These are phyloP conservation scores for Microbotryomycetes sp. DNA, from an alignment of 1,284 basidiomycete species.

Conservation along the genomic window DNA sequence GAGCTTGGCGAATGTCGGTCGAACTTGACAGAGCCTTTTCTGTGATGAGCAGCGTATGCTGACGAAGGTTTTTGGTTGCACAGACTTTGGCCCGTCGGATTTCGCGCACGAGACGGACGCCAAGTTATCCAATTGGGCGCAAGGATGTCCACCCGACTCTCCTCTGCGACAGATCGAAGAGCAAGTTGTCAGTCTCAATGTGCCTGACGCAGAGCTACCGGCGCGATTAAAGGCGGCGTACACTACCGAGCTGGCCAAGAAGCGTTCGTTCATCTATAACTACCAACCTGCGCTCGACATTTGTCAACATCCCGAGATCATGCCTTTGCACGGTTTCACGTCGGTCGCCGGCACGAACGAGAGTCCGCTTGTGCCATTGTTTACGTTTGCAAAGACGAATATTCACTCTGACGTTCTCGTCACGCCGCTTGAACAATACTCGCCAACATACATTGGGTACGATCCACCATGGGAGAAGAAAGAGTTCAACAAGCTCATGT, in stretches of 20 bases:
- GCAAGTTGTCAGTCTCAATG: background rate
- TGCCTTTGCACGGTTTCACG: slow-evolving; percentile 37
- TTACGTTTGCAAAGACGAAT: slow-evolving; percentile 38
- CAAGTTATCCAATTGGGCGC: slow-evolving; percentile 31
- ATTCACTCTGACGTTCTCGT: slow-evolving; percentile 38
- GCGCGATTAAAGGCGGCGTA: slow-evolving; percentile 8
- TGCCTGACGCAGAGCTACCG: slow-evolving; percentile 13
- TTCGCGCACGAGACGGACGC: slow-evolving; percentile 18
- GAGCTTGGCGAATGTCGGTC: slow-evolving; percentile 42
- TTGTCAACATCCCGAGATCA: slow-evolving; percentile 38
- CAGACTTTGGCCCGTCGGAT: slow-evolving; percentile 30
- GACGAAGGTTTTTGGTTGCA: background rate
- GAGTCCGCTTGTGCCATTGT: slow-evolving; percentile 36
- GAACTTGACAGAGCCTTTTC: background rate
- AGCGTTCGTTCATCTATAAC: slow-evolving; percentile 38
- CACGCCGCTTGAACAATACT: slow-evolving; percentile 39
- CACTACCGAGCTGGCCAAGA: slow-evolving; percentile 1
- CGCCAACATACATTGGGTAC: slow-evolving; percentile 37
- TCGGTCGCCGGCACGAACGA: slow-evolving; percentile 30
- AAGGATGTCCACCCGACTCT: slow-evolving; percentile 28
- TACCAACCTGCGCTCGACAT: slow-evolving; percentile 35
- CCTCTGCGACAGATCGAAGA: slow-evolving; percentile 6
- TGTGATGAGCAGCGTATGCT: background rate
- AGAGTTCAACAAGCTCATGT: slow-evolving; percentile 29
- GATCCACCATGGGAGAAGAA: slow-evolving; percentile 36